Conservation (phyloP, 495 filamentous ascomycete genomes). For the Stereocaulon alpinum region DNA sequence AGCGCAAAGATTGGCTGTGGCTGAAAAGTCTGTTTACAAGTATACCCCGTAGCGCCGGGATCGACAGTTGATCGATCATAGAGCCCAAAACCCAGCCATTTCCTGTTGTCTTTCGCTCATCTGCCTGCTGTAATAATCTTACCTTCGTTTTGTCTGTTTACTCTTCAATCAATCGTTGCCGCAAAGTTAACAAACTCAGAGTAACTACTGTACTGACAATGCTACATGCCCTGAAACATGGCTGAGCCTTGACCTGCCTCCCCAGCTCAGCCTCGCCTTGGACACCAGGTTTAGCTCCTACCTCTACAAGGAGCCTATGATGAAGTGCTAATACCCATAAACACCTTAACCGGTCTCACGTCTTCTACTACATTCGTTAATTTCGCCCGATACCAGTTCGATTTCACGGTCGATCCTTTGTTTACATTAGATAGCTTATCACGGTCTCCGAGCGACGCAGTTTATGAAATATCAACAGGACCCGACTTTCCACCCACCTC, state of each 20-base stretch:
- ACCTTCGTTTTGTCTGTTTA: background rate
- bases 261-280: background rate
- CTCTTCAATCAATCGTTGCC: background rate
- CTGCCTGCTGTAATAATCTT: background rate
- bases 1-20: background rate
- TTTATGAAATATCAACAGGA: background rate
- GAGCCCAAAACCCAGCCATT: background rate
- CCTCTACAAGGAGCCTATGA: background rate
- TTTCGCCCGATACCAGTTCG: background rate
- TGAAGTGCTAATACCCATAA: background rate
- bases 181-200: background rate
- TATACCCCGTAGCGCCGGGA: background rate
- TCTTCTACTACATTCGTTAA: background rate
- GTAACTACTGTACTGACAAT: background rate
- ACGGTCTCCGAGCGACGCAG: background rate
- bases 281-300: background rate
- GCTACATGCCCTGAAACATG: background rate
- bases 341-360: background rate
- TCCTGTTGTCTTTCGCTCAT: background rate
- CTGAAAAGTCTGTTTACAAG: constrained; percentile 10
- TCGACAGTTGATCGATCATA: background rate
- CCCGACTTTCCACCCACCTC: background rate
- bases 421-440: background rate
- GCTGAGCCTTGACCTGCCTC: background rate
- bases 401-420: background rate